Conservation (phyloP, 1,139 yeast species). For the Lodderomyces margitis region DNA sequence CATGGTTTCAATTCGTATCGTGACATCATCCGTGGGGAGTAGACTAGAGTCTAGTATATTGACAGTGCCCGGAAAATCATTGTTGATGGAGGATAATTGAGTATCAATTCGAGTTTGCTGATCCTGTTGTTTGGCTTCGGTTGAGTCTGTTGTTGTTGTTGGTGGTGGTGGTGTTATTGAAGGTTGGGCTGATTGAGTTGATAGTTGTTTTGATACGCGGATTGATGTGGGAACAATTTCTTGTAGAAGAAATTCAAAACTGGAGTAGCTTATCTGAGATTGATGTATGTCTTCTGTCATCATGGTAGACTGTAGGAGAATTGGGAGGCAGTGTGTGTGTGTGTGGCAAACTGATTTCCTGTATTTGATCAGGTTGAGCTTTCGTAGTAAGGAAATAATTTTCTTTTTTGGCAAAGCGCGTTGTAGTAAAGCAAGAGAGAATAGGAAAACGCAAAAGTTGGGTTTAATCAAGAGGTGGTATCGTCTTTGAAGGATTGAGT, state of each 20-base stretch:
- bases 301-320: no score
- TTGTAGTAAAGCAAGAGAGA: no score
- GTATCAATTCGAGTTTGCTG: constrained; percentile 21
- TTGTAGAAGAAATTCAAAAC: constrained; percentile 62
- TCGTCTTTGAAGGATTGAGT: no score
- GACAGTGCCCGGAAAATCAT: constrained; percentile 45
- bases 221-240: constrained; percentile 75
- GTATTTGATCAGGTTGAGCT: no score
- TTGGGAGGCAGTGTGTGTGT: no score
- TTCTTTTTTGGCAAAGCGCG: no score
- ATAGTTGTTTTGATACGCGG: constrained; percentile 40
- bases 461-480: no score
- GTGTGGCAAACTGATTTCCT: no score
- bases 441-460: no score
- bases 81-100: constrained; percentile 22
- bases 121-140: constrained; percentile 5
- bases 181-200: constrained; percentile 9
- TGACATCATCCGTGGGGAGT: constrained; percentile 50
- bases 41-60: constrained; percentile 35
- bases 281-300: constrained; percentile 18
- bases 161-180: background rate
- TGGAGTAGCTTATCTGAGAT: constrained; percentile 43
- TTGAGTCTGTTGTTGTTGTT: background rate
- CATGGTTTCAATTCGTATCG: constrained; percentile 59
- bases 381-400: no score